Evolutionary conservation across 257 asterid species (phyloP), one percentile per base, ranked within the genome.

Genomic region (Solanum lycopersicoides): DNA sequence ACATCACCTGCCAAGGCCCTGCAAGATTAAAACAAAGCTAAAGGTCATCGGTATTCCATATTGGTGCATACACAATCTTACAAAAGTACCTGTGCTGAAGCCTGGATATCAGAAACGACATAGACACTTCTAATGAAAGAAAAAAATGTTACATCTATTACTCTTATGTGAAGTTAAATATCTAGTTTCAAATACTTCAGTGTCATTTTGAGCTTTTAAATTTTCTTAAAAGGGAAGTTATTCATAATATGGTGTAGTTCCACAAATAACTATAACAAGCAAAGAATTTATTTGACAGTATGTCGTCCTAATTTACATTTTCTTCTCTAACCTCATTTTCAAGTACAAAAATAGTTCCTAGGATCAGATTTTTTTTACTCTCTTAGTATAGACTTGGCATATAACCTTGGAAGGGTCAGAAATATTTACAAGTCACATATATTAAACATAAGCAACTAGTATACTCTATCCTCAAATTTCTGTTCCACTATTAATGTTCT

Each of bases 1-100:
- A 87, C 99, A 97, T 97, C 89, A 97, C 99, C 91, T 95, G 99
- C 99, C 99, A 95, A 82, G 99, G 99, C 87, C 99, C 99, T 97
- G 90, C 37, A 89, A 88, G 45, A 83, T 82, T 73, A 18, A 39
- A 82, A 50, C 69, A 50, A 82, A 50, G 69, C 68, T 80, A 30
- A 15, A 77, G 10, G 41, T 15, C 2, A 16, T 44, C 15, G 56
- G 45, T 59, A 44, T 60, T 82, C 86, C 59, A 60, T 84, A 32
- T 75, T 71, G 75, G 25, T 76, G 23, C 63, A 45, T 47, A 47
- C 68, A 9, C 18, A 80, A 80, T 28, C 66, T 30, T 28, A 80
- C 66, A 79, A 7, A 56, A 79, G 32, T 79, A 79, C 16, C 39
- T 45, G n/a, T 15, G 34, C 41, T 9, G 59, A 28, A 44, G 65